A percentile compares a stretch with the other conserved stretches of the same genome.
phyloP scores from a whole-genome alignment of 352 stramenopile genomes.

The Pythium folliculosum region DNA sequence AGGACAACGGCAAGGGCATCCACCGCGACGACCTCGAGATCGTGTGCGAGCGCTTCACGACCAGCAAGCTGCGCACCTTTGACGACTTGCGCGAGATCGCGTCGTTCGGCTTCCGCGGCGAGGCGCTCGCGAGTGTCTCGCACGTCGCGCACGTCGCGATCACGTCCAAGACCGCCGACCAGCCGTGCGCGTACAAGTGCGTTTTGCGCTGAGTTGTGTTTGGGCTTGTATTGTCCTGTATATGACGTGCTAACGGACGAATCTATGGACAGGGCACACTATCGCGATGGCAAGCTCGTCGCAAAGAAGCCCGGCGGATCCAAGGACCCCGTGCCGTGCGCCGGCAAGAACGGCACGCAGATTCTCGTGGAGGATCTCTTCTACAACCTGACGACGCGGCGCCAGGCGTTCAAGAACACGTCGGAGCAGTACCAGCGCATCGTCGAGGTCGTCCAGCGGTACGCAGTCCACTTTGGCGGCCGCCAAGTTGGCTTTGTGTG shows the following conservation, averaged over 20 bases:
- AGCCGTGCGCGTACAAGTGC: constrained; percentile 85
- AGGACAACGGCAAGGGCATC: constrained; percentile 96
- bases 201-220: constrained; percentile 14
- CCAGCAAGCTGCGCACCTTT: constrained; percentile 94
- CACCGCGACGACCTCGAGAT: constrained; percentile 91
- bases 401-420: constrained; percentile 91
- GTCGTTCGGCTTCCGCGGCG: constrained; percentile 98
- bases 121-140: constrained; percentile 97
- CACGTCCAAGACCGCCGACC: constrained; percentile 77
- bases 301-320: constrained; percentile 66
- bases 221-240: neutral
- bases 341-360: constrained; percentile 79
- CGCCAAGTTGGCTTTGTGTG: constrained; percentile 94
- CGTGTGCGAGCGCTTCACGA: constrained; percentile 98
- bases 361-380: constrained; percentile 97
- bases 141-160: constrained; percentile 94
- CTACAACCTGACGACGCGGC: constrained; percentile 96
- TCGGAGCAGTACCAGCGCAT: constrained; percentile 95
- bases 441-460: constrained; percentile 95
- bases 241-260: neutral
- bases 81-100: constrained; percentile 94
- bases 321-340: constrained; percentile 65
- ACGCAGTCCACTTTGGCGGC: constrained; percentile 93
- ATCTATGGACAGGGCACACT: constrained; percentile 70
- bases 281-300: constrained; percentile 89